Conservation (phyloP, 768 basidiomycete genomes). For the Leccinum subgranulosum region DNA sequence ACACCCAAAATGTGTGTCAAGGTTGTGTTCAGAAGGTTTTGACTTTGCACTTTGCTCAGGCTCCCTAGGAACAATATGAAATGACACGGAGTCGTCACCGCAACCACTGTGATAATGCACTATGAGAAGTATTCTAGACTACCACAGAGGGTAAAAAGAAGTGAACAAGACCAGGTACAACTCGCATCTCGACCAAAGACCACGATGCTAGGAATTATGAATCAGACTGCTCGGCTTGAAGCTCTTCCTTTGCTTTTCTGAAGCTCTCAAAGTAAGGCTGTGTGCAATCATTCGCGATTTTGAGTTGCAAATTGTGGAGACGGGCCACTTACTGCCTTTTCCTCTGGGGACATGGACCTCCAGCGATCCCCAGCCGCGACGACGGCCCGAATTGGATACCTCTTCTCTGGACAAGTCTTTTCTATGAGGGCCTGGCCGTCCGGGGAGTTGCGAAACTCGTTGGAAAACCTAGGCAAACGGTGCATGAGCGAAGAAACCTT, state of each 20-base stretch:
- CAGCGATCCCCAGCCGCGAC: constrained; percentile 26
- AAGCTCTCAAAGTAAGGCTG: constrained; percentile 21
- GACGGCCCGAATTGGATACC: not conserved
- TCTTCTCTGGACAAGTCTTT: constrained; percentile 2
- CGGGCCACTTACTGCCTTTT: constrained; percentile 27
- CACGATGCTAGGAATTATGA: constrained; percentile 8
- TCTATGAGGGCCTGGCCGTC: constrained; percentile 17
- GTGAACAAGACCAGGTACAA: constrained; percentile 5
- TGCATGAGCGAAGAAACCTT: not conserved
- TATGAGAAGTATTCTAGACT: constrained; percentile 3
- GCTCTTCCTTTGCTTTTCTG: constrained; percentile 14
- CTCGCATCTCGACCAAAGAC: not conserved
- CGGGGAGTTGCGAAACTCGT: constrained; percentile 13
- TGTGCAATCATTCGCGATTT: constrained; percentile 3
- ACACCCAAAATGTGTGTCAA: not conserved
- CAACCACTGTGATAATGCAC: constrained; percentile 10
- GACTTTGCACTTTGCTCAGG: not conserved
- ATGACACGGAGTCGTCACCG: not conserved
- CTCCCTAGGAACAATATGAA: not conserved
- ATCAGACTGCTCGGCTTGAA: not conserved
- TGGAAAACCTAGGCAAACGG: constrained; percentile 16
- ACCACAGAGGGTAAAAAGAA: not conserved
- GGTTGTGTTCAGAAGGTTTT: not conserved
- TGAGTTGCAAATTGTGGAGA: not conserved
- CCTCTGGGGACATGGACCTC: constrained; percentile 30